Base-by-base conservation (phyloP, 2,329 filamentous ascomycete species). In the Talaromyces funiculosus region DNA sequence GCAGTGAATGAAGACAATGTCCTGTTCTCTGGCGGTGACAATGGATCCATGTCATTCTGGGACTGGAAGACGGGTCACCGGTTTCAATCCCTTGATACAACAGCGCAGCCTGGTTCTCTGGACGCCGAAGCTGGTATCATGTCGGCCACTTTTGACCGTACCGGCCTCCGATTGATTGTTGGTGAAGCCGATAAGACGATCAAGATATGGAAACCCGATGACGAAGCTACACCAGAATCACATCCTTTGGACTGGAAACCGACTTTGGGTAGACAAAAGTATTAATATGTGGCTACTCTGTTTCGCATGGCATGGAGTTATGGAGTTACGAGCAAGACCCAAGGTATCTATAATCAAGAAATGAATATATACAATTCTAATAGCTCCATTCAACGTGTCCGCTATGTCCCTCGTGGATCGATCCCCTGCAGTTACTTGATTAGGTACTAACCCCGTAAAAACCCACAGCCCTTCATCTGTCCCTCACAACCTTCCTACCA, bases 141-240 rank as follows among this genome's bases (percentile, higher is more conserved):
- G 88, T 90, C 89, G 71, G 92, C 90, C 14, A 96, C 88, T 0
- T 99, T 96, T 71, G 94, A 99, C 71, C 84, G 84, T 62, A 96
- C 92, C 0, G 94, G 94, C 0, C 72, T 97, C 69, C 85, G 94
- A 67, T 80, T 99, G 67, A 96, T 99, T 64, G 92, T 90, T 20
- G 95, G 95, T 49, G 94, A 99, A 77, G 90, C 92, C 5, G 94
- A 99, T 73, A 99, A 99, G 82, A 96, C 92, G 0, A 96, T 97
- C 74, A 97, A 99, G 83, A 86, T 99, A 61, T 99, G 94, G 94
- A 95, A 92, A 75, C 89, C 88, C 67, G 94, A 99, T 73, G 90
- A 95, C 51, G 85, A 88, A 57, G 94, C 94, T 18, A 97, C 93
- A 0, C 89, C 89, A 38, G 91, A 97, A 73, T 90, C 89, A 1